Base-by-base conservation (phyloP, 805 yeast species). In the Candida ascalaphidarum region DNA sequence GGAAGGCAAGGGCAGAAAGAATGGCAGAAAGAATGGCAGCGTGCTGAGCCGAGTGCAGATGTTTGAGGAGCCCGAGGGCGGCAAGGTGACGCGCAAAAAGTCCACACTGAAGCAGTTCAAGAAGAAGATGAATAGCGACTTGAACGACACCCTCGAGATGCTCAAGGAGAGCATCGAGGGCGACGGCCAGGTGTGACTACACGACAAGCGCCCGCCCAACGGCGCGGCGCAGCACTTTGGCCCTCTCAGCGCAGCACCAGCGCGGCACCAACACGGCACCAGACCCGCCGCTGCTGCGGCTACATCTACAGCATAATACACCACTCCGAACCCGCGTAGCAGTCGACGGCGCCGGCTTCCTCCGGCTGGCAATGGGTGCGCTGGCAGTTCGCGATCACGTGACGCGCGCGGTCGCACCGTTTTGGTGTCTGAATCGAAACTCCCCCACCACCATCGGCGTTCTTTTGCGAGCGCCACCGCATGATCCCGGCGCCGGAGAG, bases 101-200 rank as follows among this genome's bases (percentile, higher is more conserved):
- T 50, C 61, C 26, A 55, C 42, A 35, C 43, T 58, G 17, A 59
- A 58, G 40, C 50, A 48, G 35, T 58, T 60, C 36, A 44, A 52
- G 27, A 35, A 43, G 25, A 55, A 55, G 30, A 40, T 61, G 27
- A 48, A 57, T 35, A 48, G 35, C 23, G 62, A 51, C 19, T 37
- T 61, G 28, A 58, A 61, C 26, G 46, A 48, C 29, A 61, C 68
- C 4, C 35, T 61, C 27, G 52, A 52, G 28, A 58, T 61, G 63
- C 41, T 61, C 21, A 43, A 58, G 36, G 65, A 61, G 33, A 58
- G 57, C 28, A 40, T 58, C 10, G 51, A 48, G 11, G 51, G 20
- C 14, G 18, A 21, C 22, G 8, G 16, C 16, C 10, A 13, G 7
- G 20, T 19, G 11, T 12, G 10, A n/a, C 22, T 13, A 15, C 17